Evolutionary conservation across 306 rosid species (phyloP).

Genomic region (Vachellia collinsii): DNA sequence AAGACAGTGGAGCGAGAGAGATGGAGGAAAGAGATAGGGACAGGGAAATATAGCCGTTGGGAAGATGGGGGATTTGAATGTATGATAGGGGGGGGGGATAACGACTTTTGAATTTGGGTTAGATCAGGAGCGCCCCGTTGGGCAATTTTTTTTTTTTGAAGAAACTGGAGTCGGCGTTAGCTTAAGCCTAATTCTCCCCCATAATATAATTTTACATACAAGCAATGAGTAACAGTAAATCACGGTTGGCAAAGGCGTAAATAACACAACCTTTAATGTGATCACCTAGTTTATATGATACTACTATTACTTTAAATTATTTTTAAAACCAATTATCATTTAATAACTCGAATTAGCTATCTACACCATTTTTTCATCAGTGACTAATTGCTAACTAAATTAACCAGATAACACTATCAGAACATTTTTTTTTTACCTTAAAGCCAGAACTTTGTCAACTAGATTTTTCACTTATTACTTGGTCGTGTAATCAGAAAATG

Average conservation of each 20-base stretch:
- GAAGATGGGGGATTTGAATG: conserved; percentile 54
- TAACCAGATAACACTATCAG: too few relatives aligned
- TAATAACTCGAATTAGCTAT: not conserved
- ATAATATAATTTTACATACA: too few relatives aligned
- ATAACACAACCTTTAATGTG: too few relatives aligned
- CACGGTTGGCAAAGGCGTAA: too few relatives aligned
- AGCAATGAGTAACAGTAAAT: too few relatives aligned
- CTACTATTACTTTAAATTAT: too few relatives aligned
- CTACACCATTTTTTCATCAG: not conserved
- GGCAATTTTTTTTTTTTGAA: not conserved
- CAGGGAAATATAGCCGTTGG: conserved; percentile 49
- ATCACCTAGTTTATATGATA: too few relatives aligned
- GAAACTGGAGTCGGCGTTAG: not conserved
- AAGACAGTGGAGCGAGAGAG: conserved; percentile 46
- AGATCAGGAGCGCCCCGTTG: conserved; percentile 5
- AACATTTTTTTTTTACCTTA: too few relatives aligned
- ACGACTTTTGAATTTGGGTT: conserved; percentile 18
- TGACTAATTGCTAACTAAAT: too few relatives aligned
- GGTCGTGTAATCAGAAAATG: not conserved
- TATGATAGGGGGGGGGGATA: not conserved
- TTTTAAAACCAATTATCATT: not conserved
- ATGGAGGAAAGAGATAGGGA: conserved; percentile 33
- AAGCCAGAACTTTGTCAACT: too few relatives aligned
- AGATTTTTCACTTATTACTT: too few relatives aligned
- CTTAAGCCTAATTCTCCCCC: not conserved